Conservation (phyloP, 164 flowering plant genomes). For the Vitis amurensis region DNA sequence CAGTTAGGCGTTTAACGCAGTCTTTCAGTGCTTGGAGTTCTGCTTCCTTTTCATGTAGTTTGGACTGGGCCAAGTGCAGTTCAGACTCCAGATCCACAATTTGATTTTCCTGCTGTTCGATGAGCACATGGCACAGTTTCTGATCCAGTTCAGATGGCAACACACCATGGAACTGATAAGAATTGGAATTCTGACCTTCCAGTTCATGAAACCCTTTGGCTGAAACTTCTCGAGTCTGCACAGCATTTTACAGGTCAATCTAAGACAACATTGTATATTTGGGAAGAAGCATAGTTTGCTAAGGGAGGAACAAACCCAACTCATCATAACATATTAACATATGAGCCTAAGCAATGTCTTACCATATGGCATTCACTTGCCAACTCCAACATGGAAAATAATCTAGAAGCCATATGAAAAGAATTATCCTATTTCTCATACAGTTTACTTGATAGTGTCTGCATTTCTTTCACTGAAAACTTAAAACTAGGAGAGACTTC, state of each 20-base stretch:
- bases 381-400: too few relatives aligned
- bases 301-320: too few relatives aligned
- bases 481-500: too few relatives aligned
- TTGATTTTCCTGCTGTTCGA: constrained; percentile 61
- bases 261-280: neutral
- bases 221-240: constrained; percentile 22
- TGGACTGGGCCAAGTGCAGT: constrained; percentile 39
- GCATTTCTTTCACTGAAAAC: too few relatives aligned
- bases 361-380: too few relatives aligned
- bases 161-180: constrained; percentile 41
- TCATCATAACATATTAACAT: too few relatives aligned
- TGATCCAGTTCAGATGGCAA: constrained; percentile 50
- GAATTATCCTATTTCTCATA: too few relatives aligned
- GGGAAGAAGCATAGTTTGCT: too few relatives aligned
- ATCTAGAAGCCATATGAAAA: too few relatives aligned
- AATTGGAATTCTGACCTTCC: constrained; percentile 16
- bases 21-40: constrained; percentile 66
- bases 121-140: constrained; percentile 55
- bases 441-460: too few relatives aligned
- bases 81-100: constrained; percentile 59
- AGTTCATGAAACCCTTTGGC: constrained; percentile 11
- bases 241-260: constrained; percentile 1
- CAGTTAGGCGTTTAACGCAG: constrained; percentile 54
- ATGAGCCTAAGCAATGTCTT: too few relatives aligned
- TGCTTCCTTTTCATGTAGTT: constrained; percentile 64